Base-by-base conservation (phyloP, 495 filamentous ascomycete genomes). In the Xylaria bambusicola region DNA sequence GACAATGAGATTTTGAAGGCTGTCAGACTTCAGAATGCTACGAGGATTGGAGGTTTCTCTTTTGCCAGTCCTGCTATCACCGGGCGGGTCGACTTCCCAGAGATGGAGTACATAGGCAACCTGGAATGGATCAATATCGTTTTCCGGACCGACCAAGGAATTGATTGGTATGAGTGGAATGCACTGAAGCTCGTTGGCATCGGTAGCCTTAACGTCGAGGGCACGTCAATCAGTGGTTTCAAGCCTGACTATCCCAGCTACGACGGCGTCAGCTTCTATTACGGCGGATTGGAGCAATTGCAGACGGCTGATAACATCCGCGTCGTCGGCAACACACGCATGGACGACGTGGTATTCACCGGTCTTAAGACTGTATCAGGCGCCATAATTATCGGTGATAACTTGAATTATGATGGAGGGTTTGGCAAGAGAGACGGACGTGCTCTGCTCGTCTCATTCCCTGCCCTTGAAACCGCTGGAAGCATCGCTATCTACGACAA, bases 111-210 rank as follows among this genome's bases (percentile, higher is more conserved):
- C 10, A 56, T 56, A 18, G 41, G 41, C 29, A 35, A 33, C 18
- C 17, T 56, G 1, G 53, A 56, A 21, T 56, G 41, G 53, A 33
- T n/a, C n/a, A n/a, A n/a, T n/a, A n/a, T n/a, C n/a, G n/a, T n/a
- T n/a, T n/a, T n/a, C n/a, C n/a, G n/a, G n/a, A n/a, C n/a, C n/a
- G n/a, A n/a, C n/a, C 36, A 47, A 12, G 41, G 23, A 24, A 10
- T 27, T 9, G 53, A 56, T 15, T 45, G 17, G 31, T 29, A 35
- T 12, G 53, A 33, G 17, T 56, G 40, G 40, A 3, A n/a, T 41
- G 53, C 53, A 5, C 6, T 27, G 10, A 45, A 56, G 1, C 40
- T 56, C 7, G 13, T 24, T 13, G 18, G 15, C 21, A 21, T 56
- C 17, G 46, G 41, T 7, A 56, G 8, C 20, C 20, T 56, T 26